Evolutionary conservation across 116 monocot genomes (phyloP), one percentile per base, ranked within the genome.

Genomic region (Cymodocea nodosa): DNA sequence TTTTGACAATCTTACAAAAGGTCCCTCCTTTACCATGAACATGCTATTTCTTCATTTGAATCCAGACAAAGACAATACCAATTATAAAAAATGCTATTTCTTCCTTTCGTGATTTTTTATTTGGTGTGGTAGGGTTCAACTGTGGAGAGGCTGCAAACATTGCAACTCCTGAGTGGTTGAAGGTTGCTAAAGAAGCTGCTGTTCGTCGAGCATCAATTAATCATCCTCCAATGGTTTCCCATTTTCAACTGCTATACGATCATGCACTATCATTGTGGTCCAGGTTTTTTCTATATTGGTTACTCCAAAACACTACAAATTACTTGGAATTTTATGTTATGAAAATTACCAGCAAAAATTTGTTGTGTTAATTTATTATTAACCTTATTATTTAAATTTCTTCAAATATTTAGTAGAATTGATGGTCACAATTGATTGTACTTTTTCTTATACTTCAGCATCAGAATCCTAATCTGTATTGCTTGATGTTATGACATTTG

Each of bases 111-210:
- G 5, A 51, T 66, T 44, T 66, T 25, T 52, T 66, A 22, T 6
- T 68, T 56, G 40, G 53, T 6, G 23, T 68, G 19, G 35, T 35
- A 71, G 71, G 71, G 35, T 93, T 83, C 72, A 93, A 93, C 53
- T 89, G 85, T 68, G 93, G 78, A 22, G 93, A 93, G 76, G 89
- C 89, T 62, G 76, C 86, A 61, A 93, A 93, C 74, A 82, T 93
- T 75, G 89, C 93, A 15, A 93, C 93, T 50, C 92, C 92, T 60
- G 79, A 66, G 70, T 93, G 92, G 92, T 79, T 93, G 75, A 85
- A 65, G 65, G 74, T 81, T 6, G 92, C 92, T 44, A 93, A 93
- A 77, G 85, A 87, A 72, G 92, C 92, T 53, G 88, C 92, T 58
- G 64, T 88, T 66, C 81, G 92, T 30, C 88, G 92, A 60, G 92